Percentiles rank a stretch among this genome's conserved stretches.
These are phyloP conservation scores for Leccinum arenicola DNA, from an alignment of 768 basidiomycete species.

Conservation along the genomic window DNA sequence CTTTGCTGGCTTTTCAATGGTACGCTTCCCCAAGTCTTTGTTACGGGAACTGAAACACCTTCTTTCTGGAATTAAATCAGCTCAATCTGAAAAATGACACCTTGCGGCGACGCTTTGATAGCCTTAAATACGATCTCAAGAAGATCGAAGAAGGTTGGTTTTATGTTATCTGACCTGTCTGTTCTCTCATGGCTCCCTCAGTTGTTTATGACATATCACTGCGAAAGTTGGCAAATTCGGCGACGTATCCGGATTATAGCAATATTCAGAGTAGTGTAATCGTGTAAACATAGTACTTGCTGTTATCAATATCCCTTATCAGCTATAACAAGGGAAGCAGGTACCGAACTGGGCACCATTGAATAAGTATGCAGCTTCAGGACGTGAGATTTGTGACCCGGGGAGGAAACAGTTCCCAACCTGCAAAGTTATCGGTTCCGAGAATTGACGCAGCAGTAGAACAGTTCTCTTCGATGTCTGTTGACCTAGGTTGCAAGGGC, in stretches of 20 bases:
- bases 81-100: constrained; percentile 81
- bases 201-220: constrained; percentile 86
- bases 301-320: not conserved
- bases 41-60: constrained; percentile 3
- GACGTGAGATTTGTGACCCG: too few species aligned
- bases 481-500: not conserved
- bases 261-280: not conserved
- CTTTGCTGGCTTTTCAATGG: constrained; percentile 85
- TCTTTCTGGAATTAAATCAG: constrained; percentile 34
- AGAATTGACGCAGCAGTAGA: too few species aligned
- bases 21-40: constrained; percentile 20
- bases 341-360: not conserved
- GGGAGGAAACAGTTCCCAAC: not conserved
- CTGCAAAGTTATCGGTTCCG: not conserved
- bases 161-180: not conserved
- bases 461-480: too few species aligned
- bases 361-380: too few species aligned
- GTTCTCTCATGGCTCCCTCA: constrained; percentile 27
- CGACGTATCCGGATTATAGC: not conserved
- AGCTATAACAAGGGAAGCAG: not conserved
- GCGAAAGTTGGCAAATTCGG: constrained; percentile 51
- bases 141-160: constrained; percentile 80
- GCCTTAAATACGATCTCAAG: constrained; percentile 83
- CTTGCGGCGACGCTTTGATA: constrained; percentile 73
- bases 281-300: not conserved